Evolutionary conservation across 805 yeast species (phyloP).

Genomic region (Wickerhamiella spandovensis): DNA sequence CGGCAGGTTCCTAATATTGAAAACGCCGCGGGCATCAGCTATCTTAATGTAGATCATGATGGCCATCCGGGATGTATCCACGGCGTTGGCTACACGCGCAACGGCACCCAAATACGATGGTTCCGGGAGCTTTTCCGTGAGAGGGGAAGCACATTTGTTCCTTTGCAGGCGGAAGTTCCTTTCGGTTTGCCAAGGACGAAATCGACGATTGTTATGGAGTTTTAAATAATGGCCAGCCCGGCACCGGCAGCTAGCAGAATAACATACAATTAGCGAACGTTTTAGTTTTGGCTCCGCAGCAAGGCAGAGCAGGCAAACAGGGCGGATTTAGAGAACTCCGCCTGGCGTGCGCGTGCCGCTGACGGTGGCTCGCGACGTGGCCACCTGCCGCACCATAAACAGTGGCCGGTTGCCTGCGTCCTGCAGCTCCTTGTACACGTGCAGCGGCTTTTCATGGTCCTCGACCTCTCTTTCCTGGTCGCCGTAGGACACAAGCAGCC

Average conservation of each 20-base stretch:
- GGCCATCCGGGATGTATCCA: neutral
- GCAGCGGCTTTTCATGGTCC: conserved; percentile 77
- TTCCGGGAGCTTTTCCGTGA: neutral
- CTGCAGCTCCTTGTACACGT: conserved; percentile 68
- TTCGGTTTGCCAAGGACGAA: neutral
- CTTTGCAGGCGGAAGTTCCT: neutral
- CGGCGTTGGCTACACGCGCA: neutral
- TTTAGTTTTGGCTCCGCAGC: no score
- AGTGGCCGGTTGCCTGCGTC: conserved; percentile 82
- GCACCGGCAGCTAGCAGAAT: no score
- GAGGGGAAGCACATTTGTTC: neutral
- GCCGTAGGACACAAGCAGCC: conserved; percentile 77
- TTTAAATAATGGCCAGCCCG: neutral
- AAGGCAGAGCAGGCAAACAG: no score
- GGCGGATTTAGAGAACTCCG: neutral
- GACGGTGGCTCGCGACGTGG: neutral
- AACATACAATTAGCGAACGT: no score
- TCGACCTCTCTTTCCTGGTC: conserved; percentile 77
- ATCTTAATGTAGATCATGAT: neutral
- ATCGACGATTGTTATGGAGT: neutral
- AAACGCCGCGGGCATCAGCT: neutral
- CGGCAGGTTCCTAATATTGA: neutral
- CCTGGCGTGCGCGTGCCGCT: neutral
- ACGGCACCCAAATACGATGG: neutral
- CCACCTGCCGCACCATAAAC: conserved; percentile 79